Percentiles rank a stretch among this genome's conserved stretches.
Conservation (phyloP, 2,329 filamentous ascomycete genomes). For the Botrytis porri region DNA sequence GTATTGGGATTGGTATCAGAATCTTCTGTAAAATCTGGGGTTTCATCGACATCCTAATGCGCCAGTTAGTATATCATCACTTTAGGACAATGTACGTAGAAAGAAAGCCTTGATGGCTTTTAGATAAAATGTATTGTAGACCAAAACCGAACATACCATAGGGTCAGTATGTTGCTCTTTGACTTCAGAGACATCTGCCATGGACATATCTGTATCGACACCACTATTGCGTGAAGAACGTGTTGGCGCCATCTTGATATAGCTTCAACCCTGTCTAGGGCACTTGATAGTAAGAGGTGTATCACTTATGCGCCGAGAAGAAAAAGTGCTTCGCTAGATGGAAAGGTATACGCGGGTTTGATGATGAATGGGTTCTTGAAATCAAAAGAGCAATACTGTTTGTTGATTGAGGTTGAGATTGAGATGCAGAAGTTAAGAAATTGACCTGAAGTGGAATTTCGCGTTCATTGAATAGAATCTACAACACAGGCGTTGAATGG, state of each 20-base stretch:
- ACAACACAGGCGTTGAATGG: conserved; percentile 12
- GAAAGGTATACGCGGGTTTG: conserved; percentile 23
- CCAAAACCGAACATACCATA: conserved; percentile 35
- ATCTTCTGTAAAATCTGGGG: conserved; percentile 64
- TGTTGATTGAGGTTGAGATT: conserved; percentile 22
- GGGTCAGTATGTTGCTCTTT: conserved; percentile 36
- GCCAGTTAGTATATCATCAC: conserved; percentile 13
- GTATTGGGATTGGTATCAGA: conserved; percentile 67
- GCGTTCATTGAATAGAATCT: conserved; percentile 16
- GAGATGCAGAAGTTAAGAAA: conserved; percentile 17
- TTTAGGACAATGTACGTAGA: not conserved
- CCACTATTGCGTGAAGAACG: conserved; percentile 52
- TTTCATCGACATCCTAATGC: conserved; percentile 59
- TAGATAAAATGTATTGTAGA: not conserved
- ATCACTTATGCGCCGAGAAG: conserved; percentile 23
- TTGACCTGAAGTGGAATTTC: conserved; percentile 14
- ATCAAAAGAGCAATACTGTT: conserved; percentile 14
- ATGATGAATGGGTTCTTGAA: conserved; percentile 19
- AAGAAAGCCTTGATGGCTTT: not conserved
- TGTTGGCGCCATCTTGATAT: conserved; percentile 51
- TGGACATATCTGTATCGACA: conserved; percentile 52
- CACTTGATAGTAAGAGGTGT: conserved; percentile 18
- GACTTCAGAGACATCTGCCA: conserved; percentile 54
- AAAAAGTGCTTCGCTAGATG: not conserved
- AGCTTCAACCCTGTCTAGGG: conserved; percentile 31